Percentiles rank a stretch among this genome's conserved stretches.
phyloP scores from a whole-genome alignment of 495 filamentous ascomycete species.

The Ramalina peruviana region DNA sequence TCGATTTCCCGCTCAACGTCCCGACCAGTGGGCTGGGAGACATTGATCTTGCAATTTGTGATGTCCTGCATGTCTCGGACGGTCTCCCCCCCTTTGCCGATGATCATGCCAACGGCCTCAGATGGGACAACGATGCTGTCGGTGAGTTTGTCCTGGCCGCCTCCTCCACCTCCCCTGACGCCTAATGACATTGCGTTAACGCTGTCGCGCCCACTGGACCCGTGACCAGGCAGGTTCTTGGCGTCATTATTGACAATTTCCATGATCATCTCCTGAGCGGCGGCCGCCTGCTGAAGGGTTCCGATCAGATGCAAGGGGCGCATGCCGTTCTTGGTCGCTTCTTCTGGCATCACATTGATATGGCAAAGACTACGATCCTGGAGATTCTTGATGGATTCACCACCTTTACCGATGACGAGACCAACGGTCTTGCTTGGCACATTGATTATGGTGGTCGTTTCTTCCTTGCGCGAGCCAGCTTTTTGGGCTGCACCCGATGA shows the following conservation, averaged over 20 bases:
- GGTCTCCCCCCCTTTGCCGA: constrained; percentile 74
- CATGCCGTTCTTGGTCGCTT: constrained; percentile 70
- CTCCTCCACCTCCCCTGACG: constrained; percentile 24
- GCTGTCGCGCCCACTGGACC: constrained; percentile 1
- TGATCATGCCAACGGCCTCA: constrained; percentile 83
- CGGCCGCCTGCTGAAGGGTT: constrained; percentile 44
- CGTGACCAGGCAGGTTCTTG: constrained; percentile 32
- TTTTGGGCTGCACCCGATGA: constrained; percentile 19
- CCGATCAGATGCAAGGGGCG: constrained; percentile 78
- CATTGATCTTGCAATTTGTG: constrained; percentile 81
- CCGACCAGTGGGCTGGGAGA: constrained; percentile 52
- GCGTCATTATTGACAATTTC: constrained; percentile 82
- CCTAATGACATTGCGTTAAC: constrained; percentile 6
- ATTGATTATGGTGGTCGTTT: constrained; percentile 70
- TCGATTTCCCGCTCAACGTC: constrained; percentile 71
- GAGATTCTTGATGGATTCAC: constrained; percentile 79
- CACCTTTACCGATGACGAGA: constrained; percentile 70
- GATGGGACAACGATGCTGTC: constrained; percentile 70
- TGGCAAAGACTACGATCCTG: constrained; percentile 76
- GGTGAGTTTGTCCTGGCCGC: constrained; percentile 46
- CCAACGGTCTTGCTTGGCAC: constrained; percentile 81
- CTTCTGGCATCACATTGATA: constrained; percentile 78
- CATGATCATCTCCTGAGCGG: constrained; percentile 66
- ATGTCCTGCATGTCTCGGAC: constrained; percentile 75
- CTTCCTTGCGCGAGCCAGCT: constrained; percentile 49